These are phyloP conservation scores for Alternaria sp. DNA, from an alignment of 2,329 filamentous ascomycete genomes.

Conservation along the genomic window DNA sequence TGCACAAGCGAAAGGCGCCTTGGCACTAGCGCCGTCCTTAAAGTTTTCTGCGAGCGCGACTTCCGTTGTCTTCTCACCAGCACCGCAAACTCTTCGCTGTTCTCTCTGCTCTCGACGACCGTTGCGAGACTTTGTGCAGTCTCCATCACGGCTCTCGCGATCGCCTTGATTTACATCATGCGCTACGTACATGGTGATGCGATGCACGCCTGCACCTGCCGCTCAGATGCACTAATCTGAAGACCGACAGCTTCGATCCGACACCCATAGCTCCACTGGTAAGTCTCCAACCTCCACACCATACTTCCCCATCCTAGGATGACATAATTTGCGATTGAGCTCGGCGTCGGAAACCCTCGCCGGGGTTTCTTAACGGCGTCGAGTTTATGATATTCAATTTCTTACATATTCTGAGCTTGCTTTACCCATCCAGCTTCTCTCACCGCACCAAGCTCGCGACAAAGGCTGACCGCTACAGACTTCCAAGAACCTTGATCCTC, in stretches of 20 bases:
- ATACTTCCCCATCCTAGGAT: constrained; percentile 67
- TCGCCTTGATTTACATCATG: neutral
- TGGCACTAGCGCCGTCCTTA: constrained; percentile 20
- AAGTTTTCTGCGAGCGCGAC: constrained; percentile 27
- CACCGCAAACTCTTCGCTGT: neutral
- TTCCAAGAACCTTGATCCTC: neutral
- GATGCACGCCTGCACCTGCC: constrained; percentile 2
- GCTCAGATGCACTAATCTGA: neutral
- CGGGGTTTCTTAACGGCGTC: constrained; percentile 83
- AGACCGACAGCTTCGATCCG: constrained; percentile 10
- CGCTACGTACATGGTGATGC: neutral
- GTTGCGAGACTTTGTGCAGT: constrained; percentile 1
- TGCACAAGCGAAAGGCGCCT: constrained; percentile 21
- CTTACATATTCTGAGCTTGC: constrained; percentile 96
- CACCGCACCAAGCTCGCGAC: neutral
- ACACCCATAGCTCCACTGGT: constrained; percentile 26
- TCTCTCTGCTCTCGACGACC: constrained; percentile 8
- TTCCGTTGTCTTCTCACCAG: constrained; percentile 6
- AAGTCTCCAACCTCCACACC: constrained; percentile 24
- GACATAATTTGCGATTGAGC: constrained; percentile 99
- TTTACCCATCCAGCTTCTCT: constrained; percentile 5
- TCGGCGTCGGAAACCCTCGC: constrained; percentile 84
- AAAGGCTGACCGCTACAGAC: constrained; percentile 15
- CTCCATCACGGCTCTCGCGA: neutral
- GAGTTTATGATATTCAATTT: constrained; percentile 87